Evolutionary conservation across 495 filamentous ascomycete genomes (phyloP).

Genomic region (Penicillium canariense): DNA sequence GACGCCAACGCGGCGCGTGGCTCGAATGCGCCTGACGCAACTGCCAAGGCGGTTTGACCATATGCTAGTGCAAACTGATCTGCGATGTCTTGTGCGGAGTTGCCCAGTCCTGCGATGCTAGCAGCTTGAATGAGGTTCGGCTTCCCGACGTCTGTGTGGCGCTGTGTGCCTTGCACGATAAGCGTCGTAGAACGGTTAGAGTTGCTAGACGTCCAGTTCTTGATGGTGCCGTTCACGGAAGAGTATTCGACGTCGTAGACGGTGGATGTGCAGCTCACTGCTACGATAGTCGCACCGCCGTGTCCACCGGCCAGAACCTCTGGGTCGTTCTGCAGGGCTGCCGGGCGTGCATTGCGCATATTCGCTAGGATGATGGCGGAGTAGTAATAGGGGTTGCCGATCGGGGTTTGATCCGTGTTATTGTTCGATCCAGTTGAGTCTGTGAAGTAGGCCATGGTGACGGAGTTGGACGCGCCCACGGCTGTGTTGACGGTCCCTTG

Average conservation of each 20-base stretch:
- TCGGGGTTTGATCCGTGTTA: background rate
- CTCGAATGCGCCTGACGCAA: background rate
- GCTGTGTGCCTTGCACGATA: background rate
- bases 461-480: background rate
- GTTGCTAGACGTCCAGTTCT: background rate
- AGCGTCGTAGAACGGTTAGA: background rate
- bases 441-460: background rate
- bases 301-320: background rate
- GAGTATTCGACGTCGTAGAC: background rate
- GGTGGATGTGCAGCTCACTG: background rate
- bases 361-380: background rate
- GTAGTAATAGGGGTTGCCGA: background rate
- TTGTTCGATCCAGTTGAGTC: background rate
- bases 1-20: background rate
- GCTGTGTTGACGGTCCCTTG: background rate
- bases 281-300: background rate
- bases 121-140: background rate
- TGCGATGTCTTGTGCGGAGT: background rate
- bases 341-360: background rate
- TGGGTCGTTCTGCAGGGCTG: background rate
- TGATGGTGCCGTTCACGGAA: background rate
- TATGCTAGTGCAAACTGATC: background rate
- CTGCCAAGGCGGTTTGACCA: background rate
- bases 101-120: background rate
- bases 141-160: background rate